phyloP scores from a whole-genome alignment of 2,329 filamentous ascomycete species.

The Fusarium citri region DNA sequence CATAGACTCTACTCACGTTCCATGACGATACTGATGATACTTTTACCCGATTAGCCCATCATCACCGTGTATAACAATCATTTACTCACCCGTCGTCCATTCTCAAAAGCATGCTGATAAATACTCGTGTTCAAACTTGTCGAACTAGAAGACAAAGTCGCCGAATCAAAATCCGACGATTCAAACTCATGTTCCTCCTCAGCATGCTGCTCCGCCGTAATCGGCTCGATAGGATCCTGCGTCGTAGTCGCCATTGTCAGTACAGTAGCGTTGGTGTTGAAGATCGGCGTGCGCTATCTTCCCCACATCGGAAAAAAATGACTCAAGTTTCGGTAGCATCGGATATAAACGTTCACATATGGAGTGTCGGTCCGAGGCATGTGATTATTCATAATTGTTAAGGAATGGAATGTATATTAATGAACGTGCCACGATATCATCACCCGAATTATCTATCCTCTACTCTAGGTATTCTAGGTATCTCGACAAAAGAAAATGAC shows the following conservation, averaged over 20 bases:
- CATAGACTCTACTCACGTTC: conserved; percentile 11
- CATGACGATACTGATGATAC: conserved; percentile 44
- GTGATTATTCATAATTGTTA: neutral
- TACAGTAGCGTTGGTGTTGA: neutral
- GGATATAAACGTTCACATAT: neutral
- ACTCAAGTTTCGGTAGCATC: conserved; percentile 1
- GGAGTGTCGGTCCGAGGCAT: neutral
- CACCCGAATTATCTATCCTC: neutral
- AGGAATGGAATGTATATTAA: neutral
- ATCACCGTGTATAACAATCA: rapidly evolving
- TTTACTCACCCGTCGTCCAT: conserved; percentile 38
- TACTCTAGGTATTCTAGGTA: neutral
- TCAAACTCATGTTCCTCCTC: conserved; percentile 37
- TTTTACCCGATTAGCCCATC: neutral
- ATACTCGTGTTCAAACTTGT: conserved; percentile 40
- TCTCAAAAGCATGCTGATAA: conserved; percentile 42
- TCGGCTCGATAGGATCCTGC: conserved; percentile 25
- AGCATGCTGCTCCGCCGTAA: conserved; percentile 1
- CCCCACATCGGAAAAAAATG: conserved; percentile 20
- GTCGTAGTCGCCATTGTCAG: conserved; percentile 5
- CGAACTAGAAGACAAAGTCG: conserved; percentile 28
- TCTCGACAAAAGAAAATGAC: neutral
- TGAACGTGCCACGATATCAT: neutral
- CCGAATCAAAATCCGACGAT: conserved; percentile 36
- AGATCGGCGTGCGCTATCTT: neutral